Evolutionary conservation across 257 asterid species (phyloP).

Genomic region (Solanum chaucha): DNA sequence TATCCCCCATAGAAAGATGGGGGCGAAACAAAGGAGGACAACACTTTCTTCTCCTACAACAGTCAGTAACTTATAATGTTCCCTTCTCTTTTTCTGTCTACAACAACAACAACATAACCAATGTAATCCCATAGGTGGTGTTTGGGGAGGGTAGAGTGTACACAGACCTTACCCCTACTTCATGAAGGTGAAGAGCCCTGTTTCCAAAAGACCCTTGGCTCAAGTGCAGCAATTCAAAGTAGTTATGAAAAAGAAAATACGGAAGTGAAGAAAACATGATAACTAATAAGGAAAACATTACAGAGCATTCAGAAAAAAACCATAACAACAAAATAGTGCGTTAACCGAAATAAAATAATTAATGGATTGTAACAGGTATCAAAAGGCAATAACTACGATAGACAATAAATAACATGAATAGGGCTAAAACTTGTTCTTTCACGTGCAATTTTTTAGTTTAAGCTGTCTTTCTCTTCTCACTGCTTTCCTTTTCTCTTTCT

Average conservation of each 20-base stretch:
- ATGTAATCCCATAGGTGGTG: neutral
- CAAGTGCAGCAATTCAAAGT: neutral
- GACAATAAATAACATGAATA: neutral
- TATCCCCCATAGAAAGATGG: too few relatives aligned
- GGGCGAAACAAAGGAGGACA: neutral
- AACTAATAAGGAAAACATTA: neutral
- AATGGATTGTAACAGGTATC: neutral
- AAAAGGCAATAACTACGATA: neutral
- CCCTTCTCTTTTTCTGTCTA: neutral
- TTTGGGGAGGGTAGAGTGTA: neutral
- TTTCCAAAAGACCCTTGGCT: neutral
- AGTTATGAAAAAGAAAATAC: neutral
- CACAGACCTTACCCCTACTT: neutral
- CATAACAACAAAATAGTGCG: neutral
- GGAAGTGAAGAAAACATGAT: neutral
- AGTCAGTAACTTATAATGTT: neutral
- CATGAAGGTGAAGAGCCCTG: neutral
- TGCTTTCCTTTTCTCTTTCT: neutral
- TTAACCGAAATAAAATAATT: neutral
- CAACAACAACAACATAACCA: neutral
- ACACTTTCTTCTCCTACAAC: neutral
- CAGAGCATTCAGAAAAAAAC: neutral
- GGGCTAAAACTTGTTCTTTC: neutral
- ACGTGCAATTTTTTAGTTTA: neutral
- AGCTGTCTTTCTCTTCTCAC: neutral